These are phyloP conservation scores for Hydnomerulius pinastri DNA, from an alignment of 768 basidiomycete genomes.

Conservation along the genomic window DNA sequence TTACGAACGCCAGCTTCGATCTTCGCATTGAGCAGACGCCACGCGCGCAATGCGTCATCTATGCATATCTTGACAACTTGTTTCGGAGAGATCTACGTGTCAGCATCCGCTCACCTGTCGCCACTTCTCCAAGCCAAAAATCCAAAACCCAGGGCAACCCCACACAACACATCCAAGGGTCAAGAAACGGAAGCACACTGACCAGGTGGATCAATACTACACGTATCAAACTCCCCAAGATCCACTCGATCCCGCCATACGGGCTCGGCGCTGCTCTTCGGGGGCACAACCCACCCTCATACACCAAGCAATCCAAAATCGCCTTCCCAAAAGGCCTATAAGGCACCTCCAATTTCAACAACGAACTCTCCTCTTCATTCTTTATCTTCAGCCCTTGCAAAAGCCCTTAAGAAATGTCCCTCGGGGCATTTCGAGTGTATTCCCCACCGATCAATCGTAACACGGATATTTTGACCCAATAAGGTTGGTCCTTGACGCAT, in stretches of 20 bases:
- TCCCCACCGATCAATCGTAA: slow-evolving; percentile 94
- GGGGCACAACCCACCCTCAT: slow-evolving; percentile 92
- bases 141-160: no score
- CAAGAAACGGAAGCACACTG: slow-evolving; percentile 12
- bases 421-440: slow-evolving; percentile 88
- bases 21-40: slow-evolving; percentile 84
- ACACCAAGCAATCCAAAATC: slow-evolving; percentile 87
- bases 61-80: slow-evolving; percentile 98
- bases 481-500: slow-evolving; percentile 92
- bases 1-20: slow-evolving; percentile 97
- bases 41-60: slow-evolving; percentile 95
- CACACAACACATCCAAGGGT: no score
- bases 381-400: slow-evolving; percentile 91
- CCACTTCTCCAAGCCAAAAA: neutral
- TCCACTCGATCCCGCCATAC: slow-evolving; percentile 88
- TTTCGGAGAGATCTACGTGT: slow-evolving; percentile 13
- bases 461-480: slow-evolving; percentile 91
- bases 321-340: slow-evolving; percentile 97
- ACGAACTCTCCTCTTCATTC: slow-evolving; percentile 90
- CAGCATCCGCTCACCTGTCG: neutral
- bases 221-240: slow-evolving; percentile 80
- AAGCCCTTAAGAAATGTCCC: slow-evolving; percentile 92
- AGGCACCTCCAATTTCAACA: slow-evolving; percentile 94
- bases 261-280: slow-evolving; percentile 51
- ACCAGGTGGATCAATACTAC: slow-evolving; percentile 98